Evolutionary conservation across 306 rosid genomes (phyloP), one percentile per base, ranked within the genome.

Genomic region (Prunus campanulata): DNA sequence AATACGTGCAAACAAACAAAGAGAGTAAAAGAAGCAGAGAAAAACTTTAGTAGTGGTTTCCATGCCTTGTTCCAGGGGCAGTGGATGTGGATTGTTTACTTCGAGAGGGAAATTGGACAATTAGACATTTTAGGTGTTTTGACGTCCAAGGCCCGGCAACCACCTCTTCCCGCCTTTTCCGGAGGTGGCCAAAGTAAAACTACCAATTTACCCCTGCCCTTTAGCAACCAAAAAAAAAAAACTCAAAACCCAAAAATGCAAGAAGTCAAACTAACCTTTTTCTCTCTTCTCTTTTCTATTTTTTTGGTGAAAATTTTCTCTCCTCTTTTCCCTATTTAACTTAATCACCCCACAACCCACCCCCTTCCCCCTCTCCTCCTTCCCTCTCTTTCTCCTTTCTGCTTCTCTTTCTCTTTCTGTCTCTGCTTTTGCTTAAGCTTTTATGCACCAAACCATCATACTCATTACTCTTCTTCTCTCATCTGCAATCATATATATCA

Each of bases 111-210:
- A 30, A 35, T 59, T 16, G 51, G 79, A 75, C 61, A 74, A 68
- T 73, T 80, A 57, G 63, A 51, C 69, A 74, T 47, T 51, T 16
- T 44, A 27, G 68, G 79, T 79, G 81, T 68, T 80, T 74, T 79
- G 80, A 82, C 96, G 98, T 93, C 73, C 81, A 82, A 70, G 85
- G 87, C 88, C 89, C 89, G 93, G 87, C 93, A 86, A 74, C 72
- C 64, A 80, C 87, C 67, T 68, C 72, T 27, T 84, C 96, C 97
- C 96, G 92, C 73, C 84, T 86, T 90, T 87, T 80, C 8, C 91
- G 96, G 90, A 68, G 46, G 51, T 3, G 32, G 27, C 32, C 46
- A 6, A 29, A 29, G 18, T 11, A 19, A 68, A 57, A 20, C 24
- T 59, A 11, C 75, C 24, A 59, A 22, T 48, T 25, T 47, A 66